These are phyloP conservation scores for Rhynchosporium agropyri DNA, from an alignment of 2,329 filamentous ascomycete species.

Conservation along the genomic window DNA sequence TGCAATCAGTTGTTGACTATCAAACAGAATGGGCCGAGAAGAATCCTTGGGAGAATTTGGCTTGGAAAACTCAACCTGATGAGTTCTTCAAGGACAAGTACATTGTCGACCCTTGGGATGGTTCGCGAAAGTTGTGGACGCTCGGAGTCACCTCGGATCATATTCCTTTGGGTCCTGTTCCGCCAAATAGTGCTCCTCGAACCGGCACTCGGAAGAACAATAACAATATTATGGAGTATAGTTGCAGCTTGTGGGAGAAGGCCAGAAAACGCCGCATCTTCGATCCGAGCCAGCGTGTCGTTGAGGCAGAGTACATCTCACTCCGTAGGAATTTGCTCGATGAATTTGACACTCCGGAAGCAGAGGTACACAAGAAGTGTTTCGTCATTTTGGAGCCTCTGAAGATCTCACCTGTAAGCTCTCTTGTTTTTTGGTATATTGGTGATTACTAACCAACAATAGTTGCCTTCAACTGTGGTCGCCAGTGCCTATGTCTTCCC, in stretches of 20 bases:
- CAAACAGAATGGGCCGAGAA: slow-evolving; percentile 44
- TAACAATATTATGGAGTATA: slow-evolving; percentile 79
- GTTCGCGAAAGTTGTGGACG: slow-evolving; percentile 64
- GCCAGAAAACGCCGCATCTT: slow-evolving; percentile 56
- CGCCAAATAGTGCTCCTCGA: slow-evolving; percentile 54
- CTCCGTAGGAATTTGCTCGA: slow-evolving; percentile 85
- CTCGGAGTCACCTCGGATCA: slow-evolving; percentile 58
- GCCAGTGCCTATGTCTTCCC: slow-evolving; percentile 77
- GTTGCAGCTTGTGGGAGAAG: slow-evolving; percentile 72
- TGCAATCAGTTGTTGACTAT: slow-evolving; percentile 47
- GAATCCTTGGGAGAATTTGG: slow-evolving; percentile 40
- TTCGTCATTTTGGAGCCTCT: slow-evolving; percentile 79
- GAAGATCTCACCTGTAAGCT: slow-evolving; percentile 71
- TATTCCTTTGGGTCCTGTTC: slow-evolving; percentile 66
- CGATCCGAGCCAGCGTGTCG: slow-evolving; percentile 75
- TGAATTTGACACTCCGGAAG: slow-evolving; percentile 56
- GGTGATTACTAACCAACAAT: neutral
- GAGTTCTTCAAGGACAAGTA: slow-evolving; percentile 57
- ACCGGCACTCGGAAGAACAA: slow-evolving; percentile 49
- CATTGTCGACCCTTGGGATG: slow-evolving; percentile 60
- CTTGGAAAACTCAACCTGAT: slow-evolving; percentile 44
- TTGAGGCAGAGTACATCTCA: slow-evolving; percentile 72
- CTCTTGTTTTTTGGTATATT: neutral
- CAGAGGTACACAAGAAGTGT: slow-evolving; percentile 52
- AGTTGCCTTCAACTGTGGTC: slow-evolving; percentile 72